Conservation (phyloP, 1,284 basidiomycete species). For the Ustilago sp. region DNA sequence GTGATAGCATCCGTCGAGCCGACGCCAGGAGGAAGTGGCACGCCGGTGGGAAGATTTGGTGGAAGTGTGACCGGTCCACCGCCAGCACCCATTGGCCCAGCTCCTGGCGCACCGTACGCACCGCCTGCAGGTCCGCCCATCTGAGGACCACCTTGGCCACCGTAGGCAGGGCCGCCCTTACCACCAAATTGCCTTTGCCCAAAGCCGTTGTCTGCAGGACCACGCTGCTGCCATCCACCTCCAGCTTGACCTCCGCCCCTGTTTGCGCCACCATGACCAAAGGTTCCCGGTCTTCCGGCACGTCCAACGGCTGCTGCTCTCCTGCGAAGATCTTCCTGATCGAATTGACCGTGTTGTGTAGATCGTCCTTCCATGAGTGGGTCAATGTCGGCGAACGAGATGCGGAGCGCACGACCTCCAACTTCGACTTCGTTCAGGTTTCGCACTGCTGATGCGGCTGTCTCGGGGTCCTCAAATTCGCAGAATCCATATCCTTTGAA, state of each 20-base stretch:
- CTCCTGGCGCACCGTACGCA: constrained; percentile 25
- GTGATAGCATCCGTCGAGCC: constrained; percentile 86
- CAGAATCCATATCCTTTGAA: constrained; percentile 97
- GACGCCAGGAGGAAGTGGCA: constrained; percentile 80
- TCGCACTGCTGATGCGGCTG: constrained; percentile 83
- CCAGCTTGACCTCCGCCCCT: constrained; percentile 22
- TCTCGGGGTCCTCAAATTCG: constrained; percentile 96
- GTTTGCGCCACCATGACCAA: constrained; percentile 35
- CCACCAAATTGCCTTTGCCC: constrained; percentile 30
- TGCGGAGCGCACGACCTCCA: constrained; percentile 83
- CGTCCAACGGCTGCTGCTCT: constrained; percentile 42
- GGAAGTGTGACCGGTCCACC: constrained; percentile 71
- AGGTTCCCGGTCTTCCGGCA: constrained; percentile 46
- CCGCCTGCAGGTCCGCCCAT: constrained; percentile 28
- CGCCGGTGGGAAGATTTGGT: constrained; percentile 80
- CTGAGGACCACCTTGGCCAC: constrained; percentile 29
- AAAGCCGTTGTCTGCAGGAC: constrained; percentile 29
- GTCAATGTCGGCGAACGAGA: constrained; percentile 77
- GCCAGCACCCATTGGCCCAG: constrained; percentile 48
- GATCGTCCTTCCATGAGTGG: constrained; percentile 63
- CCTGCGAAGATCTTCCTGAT: constrained; percentile 49
- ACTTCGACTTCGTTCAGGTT: constrained; percentile 84
- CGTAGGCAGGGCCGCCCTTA: constrained; percentile 23
- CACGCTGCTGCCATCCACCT: constrained; percentile 39
- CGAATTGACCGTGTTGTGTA: constrained; percentile 61